Conservation (phyloP, 2,329 filamentous ascomycete species). For the Pseudogymnoascus sp. region DNA sequence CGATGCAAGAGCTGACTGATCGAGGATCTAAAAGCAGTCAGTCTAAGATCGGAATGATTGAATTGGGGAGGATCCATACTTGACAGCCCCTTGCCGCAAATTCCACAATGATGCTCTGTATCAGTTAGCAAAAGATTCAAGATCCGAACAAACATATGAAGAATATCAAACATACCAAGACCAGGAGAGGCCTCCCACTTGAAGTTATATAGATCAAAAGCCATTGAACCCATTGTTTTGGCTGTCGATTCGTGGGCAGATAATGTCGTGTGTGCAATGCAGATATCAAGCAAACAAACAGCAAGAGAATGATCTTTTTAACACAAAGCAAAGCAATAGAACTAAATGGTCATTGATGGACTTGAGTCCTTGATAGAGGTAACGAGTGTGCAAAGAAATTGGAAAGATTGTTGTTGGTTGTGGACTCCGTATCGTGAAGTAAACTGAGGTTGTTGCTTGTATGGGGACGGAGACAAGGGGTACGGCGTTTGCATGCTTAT, state of each 20-base stretch:
- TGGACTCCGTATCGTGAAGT: not conserved
- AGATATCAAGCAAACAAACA: not conserved
- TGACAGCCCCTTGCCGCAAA: slow-evolving; percentile 18
- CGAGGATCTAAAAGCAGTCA: slow-evolving; percentile 20
- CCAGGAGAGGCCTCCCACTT: slow-evolving; percentile 26
- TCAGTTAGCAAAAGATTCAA: slow-evolving; percentile 13
- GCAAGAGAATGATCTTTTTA: not conserved
- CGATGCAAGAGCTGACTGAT: slow-evolving; percentile 25
- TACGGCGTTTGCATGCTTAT: not conserved
- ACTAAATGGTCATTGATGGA: not conserved
- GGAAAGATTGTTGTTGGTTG: not conserved
- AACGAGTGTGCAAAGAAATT: not conserved
- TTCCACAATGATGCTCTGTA: slow-evolving; percentile 27
- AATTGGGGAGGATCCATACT: slow-evolving; percentile 7
- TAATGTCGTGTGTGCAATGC: not conserved
- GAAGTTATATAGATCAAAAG: slow-evolving; percentile 13
- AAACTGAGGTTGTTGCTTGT: not conserved
- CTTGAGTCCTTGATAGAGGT: not conserved
- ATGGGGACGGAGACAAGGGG: not conserved
- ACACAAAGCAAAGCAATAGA: not conserved
- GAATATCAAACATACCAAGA: slow-evolving; percentile 18
- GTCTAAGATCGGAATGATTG: not conserved
- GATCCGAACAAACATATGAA: not conserved
- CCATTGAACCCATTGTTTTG: slow-evolving; percentile 17
- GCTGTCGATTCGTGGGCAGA: not conserved